Evolutionary conservation across 139 green algal genomes (phyloP), one percentile per base, ranked within the genome.

Genomic region (Chlamydomonas sphaeroides): DNA sequence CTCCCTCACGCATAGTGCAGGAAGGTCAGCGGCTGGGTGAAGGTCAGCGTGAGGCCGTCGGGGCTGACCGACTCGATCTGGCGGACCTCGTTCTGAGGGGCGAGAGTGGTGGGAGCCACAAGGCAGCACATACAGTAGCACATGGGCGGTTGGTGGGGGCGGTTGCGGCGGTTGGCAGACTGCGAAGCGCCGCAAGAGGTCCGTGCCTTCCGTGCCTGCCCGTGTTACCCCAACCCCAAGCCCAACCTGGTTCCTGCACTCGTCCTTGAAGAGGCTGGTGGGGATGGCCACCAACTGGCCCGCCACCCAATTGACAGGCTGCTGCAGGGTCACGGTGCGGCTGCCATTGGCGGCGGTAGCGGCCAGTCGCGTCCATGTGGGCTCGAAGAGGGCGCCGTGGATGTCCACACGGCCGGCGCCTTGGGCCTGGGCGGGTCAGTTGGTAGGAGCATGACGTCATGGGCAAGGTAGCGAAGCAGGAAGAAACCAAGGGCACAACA

Each of bases 321-420:
- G 75, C 66, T 89, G 75, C 69, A 90, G 67, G 3, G 18, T 28
- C 28, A 88, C 33, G 14, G 17, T 62, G 65, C 63, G 86, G 30
- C 57, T 26, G 11, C 63, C 71, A 35, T 66, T 21, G 38, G 11
- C 32, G 20, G 68, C 79, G 39, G 79, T 87, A 39, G 67, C 32
- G 0, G 81, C 75, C 42, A 93, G 87, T 33, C 89, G 82, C 0
- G 89, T 91, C 89, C 89, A 93, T 18, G 89, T 93, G 61, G 89
- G 89, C 18, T 48, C 77, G 83, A 76, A 93, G 18, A 73, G 36
- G 33, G 57, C 74, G n/a, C 89, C 89, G 42, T 93, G 89, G 30
- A 93, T 77, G 61, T 93, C 87, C 23, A 93, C 72, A 41, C 72
- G 56, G 41, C 83, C 35, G 20, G 23, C 21, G 56, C n/a, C n/a